Evolutionary conservation across 345 rosid species (phyloP).

Genomic region (Arabidopsis thaliana): DNA sequence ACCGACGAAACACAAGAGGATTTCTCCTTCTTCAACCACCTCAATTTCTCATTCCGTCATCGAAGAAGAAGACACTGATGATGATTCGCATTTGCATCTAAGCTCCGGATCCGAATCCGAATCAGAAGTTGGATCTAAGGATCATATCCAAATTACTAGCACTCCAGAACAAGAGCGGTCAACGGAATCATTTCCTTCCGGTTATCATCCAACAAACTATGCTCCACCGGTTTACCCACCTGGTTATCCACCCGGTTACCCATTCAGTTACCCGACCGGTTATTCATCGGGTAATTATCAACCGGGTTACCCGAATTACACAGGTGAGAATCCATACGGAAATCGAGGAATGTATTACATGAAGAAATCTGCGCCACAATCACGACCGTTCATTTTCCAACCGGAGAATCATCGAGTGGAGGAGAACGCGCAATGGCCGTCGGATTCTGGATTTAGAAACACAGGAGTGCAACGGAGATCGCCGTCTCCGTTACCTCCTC

Average conservation of each 20-base stretch:
- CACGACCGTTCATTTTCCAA: slow-evolving; percentile 70
- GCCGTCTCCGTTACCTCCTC: slow-evolving; percentile 55
- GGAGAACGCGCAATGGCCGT: slow-evolving; percentile 35
- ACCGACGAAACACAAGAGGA: slow-evolving; percentile 22
- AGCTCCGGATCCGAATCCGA: slow-evolving; percentile 65
- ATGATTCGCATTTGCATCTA: slow-evolving; percentile 69
- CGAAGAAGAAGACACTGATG: slow-evolving; percentile 44
- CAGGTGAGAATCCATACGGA: slow-evolving; percentile 29
- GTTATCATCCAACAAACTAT: slow-evolving; percentile 21
- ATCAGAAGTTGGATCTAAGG: slow-evolving; percentile 41
- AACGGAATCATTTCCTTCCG: slow-evolving; percentile 24
- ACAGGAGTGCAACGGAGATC: slow-evolving; percentile 45
- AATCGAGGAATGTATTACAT: slow-evolving; percentile 61
- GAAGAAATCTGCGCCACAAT: slow-evolving; percentile 72
- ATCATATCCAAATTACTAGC: slow-evolving; percentile 55
- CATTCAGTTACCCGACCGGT: slow-evolving; percentile 8
- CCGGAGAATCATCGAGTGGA: slow-evolving; percentile 54
- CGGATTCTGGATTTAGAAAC: slow-evolving; percentile 48
- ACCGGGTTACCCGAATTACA: slow-evolving; percentile 37
- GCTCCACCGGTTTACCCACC: slow-evolving; percentile 33
- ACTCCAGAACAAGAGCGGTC: slow-evolving; percentile 48
- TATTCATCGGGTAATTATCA: slow-evolving; percentile 6
- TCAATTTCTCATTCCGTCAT: slow-evolving; percentile 69
- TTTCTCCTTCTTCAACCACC: slow-evolving; percentile 58
- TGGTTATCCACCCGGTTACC: slow-evolving; percentile 25